These are phyloP conservation scores for Bruguiera sexangula DNA, from an alignment of 345 rosid species.

Conservation along the genomic window DNA sequence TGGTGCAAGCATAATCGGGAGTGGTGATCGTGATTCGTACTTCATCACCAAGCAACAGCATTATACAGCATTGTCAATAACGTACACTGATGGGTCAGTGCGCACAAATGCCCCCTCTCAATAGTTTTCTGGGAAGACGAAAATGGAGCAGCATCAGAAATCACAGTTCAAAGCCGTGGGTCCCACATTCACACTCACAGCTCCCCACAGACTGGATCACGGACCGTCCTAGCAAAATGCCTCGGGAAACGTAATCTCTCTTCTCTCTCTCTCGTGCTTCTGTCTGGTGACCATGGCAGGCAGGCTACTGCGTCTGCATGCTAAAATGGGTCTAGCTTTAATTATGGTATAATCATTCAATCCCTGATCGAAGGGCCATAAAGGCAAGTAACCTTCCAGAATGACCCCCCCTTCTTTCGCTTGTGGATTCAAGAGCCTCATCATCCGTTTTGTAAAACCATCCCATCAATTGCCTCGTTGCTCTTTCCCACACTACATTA, in stretches of 20 bases:
- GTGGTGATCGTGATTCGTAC: no score
- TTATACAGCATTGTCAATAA: no score
- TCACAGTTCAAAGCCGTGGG: slow-evolving; percentile 1
- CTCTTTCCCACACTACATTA: background rate
- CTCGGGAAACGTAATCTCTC: slow-evolving; percentile 22
- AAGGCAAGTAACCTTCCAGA: slow-evolving; percentile 21
- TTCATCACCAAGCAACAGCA: no score
- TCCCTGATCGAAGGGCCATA: background rate
- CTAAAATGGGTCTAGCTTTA: slow-evolving; percentile 8
- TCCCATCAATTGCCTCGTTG: slow-evolving; percentile 8
- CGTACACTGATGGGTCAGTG: no score
- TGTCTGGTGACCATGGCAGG: background rate
- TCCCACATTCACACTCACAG: background rate
- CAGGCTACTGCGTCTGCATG: background rate
- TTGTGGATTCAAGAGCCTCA: background rate
- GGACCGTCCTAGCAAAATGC: slow-evolving; percentile 25
- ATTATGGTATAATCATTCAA: slow-evolving; percentile 32
- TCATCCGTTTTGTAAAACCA: background rate
- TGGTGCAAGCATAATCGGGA: no score
- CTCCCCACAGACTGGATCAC: slow-evolving; percentile 21
- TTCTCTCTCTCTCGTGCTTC: background rate
- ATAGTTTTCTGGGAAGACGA: background rate
- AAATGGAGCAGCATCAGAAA: background rate
- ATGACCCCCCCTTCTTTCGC: background rate
- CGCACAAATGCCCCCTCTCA: background rate